A percentile compares a stretch with the other conserved stretches of the same genome.
Conservation (phyloP, 163 green algal species). For the Scenedesmus sp. region DNA sequence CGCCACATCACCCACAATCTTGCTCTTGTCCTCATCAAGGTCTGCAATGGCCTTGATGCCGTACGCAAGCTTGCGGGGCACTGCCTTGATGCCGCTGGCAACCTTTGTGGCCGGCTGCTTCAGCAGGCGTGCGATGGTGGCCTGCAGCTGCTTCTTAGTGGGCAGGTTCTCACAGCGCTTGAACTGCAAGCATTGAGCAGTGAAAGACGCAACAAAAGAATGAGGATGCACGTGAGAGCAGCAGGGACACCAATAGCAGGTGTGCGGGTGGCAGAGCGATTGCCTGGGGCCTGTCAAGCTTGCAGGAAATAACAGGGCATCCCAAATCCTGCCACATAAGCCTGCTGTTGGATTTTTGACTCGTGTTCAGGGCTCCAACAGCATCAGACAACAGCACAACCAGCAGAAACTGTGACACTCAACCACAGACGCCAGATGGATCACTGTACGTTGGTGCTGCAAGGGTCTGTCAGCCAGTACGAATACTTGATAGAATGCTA, state of each 20-base stretch:
- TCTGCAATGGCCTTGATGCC: conserved; percentile 83
- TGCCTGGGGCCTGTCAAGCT: not conserved
- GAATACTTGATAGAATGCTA: conserved; percentile 23
- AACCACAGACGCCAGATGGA: not conserved
- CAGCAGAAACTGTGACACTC: too few species aligned
- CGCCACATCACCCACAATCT: conserved; percentile 65
- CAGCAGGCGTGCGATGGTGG: conserved; percentile 84
- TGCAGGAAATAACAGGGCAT: too few species aligned
- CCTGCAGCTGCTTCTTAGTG: conserved; percentile 91
- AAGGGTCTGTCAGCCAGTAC: conserved; percentile 31
- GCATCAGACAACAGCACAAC: not conserved
- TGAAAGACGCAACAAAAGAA: not conserved
- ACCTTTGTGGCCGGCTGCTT: conserved; percentile 92
- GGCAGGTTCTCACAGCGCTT: conserved; percentile 89
- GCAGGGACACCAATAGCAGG: not conserved
- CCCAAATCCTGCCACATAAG: too few species aligned
- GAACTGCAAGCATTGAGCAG: conserved; percentile 63
- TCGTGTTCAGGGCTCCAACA: too few species aligned
- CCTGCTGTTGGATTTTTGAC: too few species aligned
- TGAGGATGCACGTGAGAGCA: not conserved
- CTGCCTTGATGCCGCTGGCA: conserved; percentile 86
- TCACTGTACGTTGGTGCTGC: not conserved
- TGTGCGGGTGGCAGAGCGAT: too few species aligned
- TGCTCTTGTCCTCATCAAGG: conserved; percentile 77
- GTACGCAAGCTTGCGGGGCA: conserved; percentile 90